These are phyloP conservation scores for Chaetomium globosum DNA, from an alignment of 2,329 filamentous ascomycete species.

Conservation along the genomic window DNA sequence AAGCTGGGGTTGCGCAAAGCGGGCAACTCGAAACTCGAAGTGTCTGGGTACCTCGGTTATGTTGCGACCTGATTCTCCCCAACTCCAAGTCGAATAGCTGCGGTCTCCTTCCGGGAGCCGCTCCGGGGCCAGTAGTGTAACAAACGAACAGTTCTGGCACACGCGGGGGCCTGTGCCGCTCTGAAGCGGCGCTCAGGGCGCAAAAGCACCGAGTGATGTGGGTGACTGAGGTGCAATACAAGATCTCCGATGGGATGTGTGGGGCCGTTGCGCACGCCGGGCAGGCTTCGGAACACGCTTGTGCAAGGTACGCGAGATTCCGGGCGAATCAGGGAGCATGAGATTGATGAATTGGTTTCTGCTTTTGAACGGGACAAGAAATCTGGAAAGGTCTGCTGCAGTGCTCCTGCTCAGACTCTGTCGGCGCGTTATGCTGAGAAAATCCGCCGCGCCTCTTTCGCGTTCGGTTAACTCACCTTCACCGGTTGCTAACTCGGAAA, in stretches of 20 bases:
- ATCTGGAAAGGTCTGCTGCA: not conserved
- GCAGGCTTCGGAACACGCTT: conserved; percentile 6
- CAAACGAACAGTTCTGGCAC: not conserved
- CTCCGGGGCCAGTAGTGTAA: not conserved
- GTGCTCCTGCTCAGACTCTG: not conserved
- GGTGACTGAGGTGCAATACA: too few species aligned
- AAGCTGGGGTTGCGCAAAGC: not conserved
- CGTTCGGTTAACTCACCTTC: too few species aligned
- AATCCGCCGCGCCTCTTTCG: not conserved
- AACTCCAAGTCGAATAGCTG: not conserved
- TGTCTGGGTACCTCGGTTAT: not conserved
- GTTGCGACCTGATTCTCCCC: too few species aligned
- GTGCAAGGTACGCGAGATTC: conserved; percentile 13
- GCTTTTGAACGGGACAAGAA: not conserved
- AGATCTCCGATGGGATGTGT: not conserved
- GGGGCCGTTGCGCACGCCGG: too few species aligned
- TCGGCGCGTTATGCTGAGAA: not conserved
- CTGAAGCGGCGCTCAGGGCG: not conserved
- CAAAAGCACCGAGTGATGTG: not conserved
- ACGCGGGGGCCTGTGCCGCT: not conserved
- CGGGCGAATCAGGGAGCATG: conserved; percentile 1
- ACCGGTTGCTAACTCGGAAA: not conserved
- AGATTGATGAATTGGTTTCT: conserved; percentile 3
- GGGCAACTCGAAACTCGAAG: not conserved
- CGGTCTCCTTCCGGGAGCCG: not conserved